A percentile compares a stretch with the other conserved stretches of the same genome.
phyloP scores from a whole-genome alignment of 768 basidiomycete species.

The Galerina marginata region DNA sequence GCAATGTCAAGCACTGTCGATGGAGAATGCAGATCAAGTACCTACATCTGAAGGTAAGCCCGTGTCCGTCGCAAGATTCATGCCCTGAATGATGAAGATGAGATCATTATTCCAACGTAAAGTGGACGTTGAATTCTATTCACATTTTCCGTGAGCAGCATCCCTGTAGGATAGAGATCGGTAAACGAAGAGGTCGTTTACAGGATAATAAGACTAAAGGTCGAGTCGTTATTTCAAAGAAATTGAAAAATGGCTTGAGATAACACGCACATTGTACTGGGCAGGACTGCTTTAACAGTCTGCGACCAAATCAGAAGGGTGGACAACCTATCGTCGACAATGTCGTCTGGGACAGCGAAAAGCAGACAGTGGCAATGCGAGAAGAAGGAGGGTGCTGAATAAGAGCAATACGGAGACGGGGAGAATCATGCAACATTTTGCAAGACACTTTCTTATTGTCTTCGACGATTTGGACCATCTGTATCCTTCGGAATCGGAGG shows the following conservation, averaged over 20 bases:
- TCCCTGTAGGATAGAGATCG: slow-evolving; percentile 2
- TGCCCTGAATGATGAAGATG: not conserved
- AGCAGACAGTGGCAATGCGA: not conserved
- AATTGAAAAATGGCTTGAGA: not conserved
- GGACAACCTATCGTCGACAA: slow-evolving; percentile 8
- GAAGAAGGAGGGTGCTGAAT: slow-evolving; percentile 13
- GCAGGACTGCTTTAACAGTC: too few species aligned
- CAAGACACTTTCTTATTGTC: slow-evolving; percentile 37
- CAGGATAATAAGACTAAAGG: not conserved
- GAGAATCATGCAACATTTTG: slow-evolving; percentile 29
- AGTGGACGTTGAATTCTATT: not conserved
- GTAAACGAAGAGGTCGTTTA: not conserved
- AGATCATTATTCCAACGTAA: not conserved
- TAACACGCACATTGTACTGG: not conserved
- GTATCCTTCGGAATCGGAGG: not conserved
- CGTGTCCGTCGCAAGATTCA: slow-evolving; percentile 15
- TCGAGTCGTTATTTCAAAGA: too few species aligned
- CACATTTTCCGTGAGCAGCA: slow-evolving; percentile 18
- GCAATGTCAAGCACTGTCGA: not conserved
- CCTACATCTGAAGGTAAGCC: slow-evolving; percentile 20
- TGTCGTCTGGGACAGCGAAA: slow-evolving; percentile 1
- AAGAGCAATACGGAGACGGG: slow-evolving; percentile 16
- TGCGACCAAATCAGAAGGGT: not conserved
- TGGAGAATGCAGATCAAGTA: not conserved
- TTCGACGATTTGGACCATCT: slow-evolving; percentile 24